Evolutionary conservation across 495 filamentous ascomycete species (phyloP).

Genomic region (Friedmanniomyces endolithicus): DNA sequence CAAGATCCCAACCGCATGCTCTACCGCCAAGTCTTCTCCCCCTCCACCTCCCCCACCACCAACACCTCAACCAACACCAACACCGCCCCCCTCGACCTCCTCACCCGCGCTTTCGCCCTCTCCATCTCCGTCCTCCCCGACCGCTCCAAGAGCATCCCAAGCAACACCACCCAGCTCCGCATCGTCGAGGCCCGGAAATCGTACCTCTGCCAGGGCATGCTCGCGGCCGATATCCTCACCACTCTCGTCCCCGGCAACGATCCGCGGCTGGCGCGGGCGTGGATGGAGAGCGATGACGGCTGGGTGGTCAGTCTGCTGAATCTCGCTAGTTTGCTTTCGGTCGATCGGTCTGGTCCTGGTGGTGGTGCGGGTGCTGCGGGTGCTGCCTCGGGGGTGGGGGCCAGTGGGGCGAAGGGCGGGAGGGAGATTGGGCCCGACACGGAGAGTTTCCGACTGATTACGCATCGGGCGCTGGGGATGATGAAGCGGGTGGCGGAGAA

Average conservation of each 20-base stretch:
- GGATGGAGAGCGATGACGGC: conserved; percentile 76
- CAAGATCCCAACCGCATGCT: conserved; percentile 84
- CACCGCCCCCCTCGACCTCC: conserved; percentile 63
- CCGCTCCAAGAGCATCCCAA: conserved; percentile 24
- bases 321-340: conserved; percentile 55
- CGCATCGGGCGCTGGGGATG: conserved; percentile 40
- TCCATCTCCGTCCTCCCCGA: conserved; percentile 77
- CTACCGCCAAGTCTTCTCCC: conserved; percentile 70
- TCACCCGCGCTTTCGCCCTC: conserved; percentile 80
- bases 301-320: conserved; percentile 69
- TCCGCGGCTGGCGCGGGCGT: conserved; percentile 52
- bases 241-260: conserved; percentile 46
- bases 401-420: conserved; percentile 17
- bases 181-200: conserved; percentile 73
- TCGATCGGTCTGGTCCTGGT: conserved; percentile 7
- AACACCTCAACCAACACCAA: too few relatives aligned
- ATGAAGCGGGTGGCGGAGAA: conserved; percentile 46
- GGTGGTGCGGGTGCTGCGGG: too few relatives aligned
- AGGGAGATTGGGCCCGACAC: conserved; percentile 15
- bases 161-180: conserved; percentile 30
- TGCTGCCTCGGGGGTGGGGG: too few relatives aligned
- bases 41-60: conserved; percentile 33
- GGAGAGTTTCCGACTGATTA: conserved; percentile 27
- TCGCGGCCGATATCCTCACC: conserved; percentile 81
- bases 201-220: conserved; percentile 75